phyloP scores from a whole-genome alignment of 192 early-diverging fungal genomes.

The Dissophora ornata region DNA sequence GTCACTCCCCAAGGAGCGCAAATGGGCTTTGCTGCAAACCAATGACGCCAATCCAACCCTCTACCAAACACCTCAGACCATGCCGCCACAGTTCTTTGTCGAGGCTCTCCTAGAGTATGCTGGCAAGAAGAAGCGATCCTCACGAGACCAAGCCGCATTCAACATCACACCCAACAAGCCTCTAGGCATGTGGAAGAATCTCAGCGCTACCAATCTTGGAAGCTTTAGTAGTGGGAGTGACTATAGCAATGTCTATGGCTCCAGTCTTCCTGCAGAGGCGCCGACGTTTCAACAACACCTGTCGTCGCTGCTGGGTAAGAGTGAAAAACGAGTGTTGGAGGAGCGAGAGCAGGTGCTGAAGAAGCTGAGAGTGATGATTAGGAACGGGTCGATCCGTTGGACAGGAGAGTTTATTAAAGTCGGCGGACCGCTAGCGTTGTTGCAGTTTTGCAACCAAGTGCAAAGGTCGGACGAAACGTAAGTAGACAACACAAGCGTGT shows the following conservation, averaged over 20 bases:
- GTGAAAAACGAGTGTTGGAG: conserved; percentile 21
- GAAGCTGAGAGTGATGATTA: conserved; percentile 40
- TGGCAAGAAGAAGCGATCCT: conserved; percentile 31
- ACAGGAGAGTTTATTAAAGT: conserved; percentile 50
- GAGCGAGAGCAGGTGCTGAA: conserved; percentile 46
- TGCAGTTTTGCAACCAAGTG: conserved; percentile 30
- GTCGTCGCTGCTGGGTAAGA: conserved; percentile 19
- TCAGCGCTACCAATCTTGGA: conserved; percentile 20
- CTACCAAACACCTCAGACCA: conserved; percentile 23
- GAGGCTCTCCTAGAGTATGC: conserved; percentile 32
- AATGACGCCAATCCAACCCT: conserved; percentile 32
- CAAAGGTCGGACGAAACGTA: conserved; percentile 44
- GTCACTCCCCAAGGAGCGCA: conserved; percentile 33
- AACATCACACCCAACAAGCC: conserved; percentile 11
- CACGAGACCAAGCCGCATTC: conserved; percentile 7
- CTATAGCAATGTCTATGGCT: no score
- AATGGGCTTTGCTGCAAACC: conserved; percentile 35
- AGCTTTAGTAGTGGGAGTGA: neutral
- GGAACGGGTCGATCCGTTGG: conserved; percentile 52
- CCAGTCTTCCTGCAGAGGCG: neutral
- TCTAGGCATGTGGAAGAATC: conserved; percentile 23
- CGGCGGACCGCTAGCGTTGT: conserved; percentile 32
- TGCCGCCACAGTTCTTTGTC: conserved; percentile 46
- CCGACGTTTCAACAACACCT: conserved; percentile 38
- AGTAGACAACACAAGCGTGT: no score